These are phyloP conservation scores for Onygenales sp. DNA, from an alignment of 2,329 filamentous ascomycete species.

Conservation along the genomic window DNA sequence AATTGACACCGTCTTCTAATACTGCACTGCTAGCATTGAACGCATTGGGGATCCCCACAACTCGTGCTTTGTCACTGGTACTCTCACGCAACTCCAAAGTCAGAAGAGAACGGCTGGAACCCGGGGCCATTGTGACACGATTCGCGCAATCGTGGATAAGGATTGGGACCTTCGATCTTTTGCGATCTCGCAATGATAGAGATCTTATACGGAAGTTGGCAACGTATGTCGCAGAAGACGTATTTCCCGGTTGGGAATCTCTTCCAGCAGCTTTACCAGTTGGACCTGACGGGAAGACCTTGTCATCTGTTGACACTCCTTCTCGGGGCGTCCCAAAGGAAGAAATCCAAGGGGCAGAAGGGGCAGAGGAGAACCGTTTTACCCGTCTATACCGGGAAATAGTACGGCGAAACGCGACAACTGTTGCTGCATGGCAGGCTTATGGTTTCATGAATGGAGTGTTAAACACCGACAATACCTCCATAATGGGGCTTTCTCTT, in stretches of 20 bases:
- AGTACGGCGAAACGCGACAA: constrained; percentile 71
- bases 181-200: constrained; percentile 71
- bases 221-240: constrained; percentile 77
- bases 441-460: constrained; percentile 99
- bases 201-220: constrained; percentile 62
- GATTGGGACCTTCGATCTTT: constrained; percentile 93
- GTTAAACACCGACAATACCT: constrained; percentile 96
- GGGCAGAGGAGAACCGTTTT: constrained; percentile 74
- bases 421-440: constrained; percentile 89
- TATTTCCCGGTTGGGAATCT: constrained; percentile 80
- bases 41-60: constrained; percentile 75
- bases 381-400: constrained; percentile 80
- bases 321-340: constrained; percentile 46
- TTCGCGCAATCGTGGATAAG: constrained; percentile 89
- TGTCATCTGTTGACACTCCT: constrained; percentile 33
- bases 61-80: constrained; percentile 74
- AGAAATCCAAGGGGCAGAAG: constrained; percentile 56
- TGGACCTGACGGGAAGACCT: constrained; percentile 31
- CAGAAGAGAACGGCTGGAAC: constrained; percentile 69
- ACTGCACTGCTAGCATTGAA: constrained; percentile 46
- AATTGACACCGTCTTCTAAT: not conserved
- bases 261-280: constrained; percentile 51
- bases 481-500: constrained; percentile 75
- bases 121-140: constrained; percentile 82
- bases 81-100: constrained; percentile 65